Evolutionary conservation across 768 basidiomycete species (phyloP), one percentile per base, ranked within the genome.

Genomic region (Roridomyces roridus): DNA sequence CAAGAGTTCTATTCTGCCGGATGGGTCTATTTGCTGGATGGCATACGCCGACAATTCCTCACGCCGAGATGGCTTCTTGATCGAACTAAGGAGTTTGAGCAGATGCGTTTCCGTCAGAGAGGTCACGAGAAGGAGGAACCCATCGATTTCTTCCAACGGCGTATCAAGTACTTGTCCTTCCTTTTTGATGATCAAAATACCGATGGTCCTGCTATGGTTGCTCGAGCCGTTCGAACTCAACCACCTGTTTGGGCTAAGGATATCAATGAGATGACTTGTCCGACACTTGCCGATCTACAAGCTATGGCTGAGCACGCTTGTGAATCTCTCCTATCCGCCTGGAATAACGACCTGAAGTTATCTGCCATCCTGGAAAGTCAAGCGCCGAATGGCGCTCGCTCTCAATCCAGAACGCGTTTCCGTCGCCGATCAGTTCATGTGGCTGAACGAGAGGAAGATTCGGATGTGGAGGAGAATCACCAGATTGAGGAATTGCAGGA

Each of bases 61-160:
- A 43, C 55, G 2, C 5, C 20, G 12, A 4, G 17, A 15, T 56
- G 55, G 55, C 18, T 25, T 1, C 29, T 31, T 14, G 23, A 41
- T 12, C 46, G 48, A 14, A 41, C 37, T 2, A 14, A 43, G 21
- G 40, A 51, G 26, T 51, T 43, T 20, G 34, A 57, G 36, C 35
- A 43, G 26, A 57, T 57, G 55, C 1, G 9, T 2, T 51, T 51
- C 43, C 42, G 35, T 11, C 48, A 57, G 24, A 26, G 20, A 20
- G 47, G 55, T 7, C 49, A 37, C 20, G 35, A 37, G 24, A 3
- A n/a, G 1, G 55, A 57, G 36, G 49, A 50, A 1, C 55, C 55
- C 6, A 1, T 57, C 2, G 42, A 57, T 20, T 57, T 57, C 47
- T 49, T 43, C 29, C 55, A 50, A 41, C 26, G 55, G 0, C 47